Conservation (phyloP, 192 early-diverging fungal genomes). For the Linnemannia schmuckeri region DNA sequence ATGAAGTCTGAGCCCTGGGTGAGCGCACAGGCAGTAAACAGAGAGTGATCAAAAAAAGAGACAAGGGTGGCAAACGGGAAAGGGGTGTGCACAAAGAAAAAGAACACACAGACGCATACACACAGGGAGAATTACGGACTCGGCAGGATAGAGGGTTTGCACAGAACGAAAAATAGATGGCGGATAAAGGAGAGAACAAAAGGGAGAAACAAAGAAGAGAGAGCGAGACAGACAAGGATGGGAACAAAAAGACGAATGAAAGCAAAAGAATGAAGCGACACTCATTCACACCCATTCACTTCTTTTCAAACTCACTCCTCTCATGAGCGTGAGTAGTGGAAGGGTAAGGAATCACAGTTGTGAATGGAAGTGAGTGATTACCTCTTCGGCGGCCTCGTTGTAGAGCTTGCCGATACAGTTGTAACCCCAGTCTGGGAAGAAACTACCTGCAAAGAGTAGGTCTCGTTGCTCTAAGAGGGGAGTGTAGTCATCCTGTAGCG, state of each 20-base stretch:
- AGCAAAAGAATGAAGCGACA: not conserved
- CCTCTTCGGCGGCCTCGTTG: slow-evolving; percentile 53
- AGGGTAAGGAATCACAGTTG: not conserved
- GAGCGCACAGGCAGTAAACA: not conserved
- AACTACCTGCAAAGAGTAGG: slow-evolving; percentile 39
- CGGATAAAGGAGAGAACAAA: not conserved
- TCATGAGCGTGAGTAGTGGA: not conserved
- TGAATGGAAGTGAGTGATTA: not conserved
- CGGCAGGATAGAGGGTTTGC: not conserved
- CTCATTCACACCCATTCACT: not conserved
- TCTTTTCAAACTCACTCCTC: not conserved
- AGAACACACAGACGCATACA: not conserved
- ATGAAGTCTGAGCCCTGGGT: not conserved
- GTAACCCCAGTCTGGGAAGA: slow-evolving; percentile 57
- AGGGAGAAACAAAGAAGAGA: not conserved
- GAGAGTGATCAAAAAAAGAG: not conserved
- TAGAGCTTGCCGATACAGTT: slow-evolving; percentile 52
- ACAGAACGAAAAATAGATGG: not conserved
- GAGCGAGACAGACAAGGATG: not conserved
- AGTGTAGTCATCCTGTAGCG: slow-evolving; percentile 15
- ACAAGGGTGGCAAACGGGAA: not conserved
- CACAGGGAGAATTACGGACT: not conserved
- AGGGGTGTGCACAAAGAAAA: not conserved
- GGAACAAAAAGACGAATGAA: no score
- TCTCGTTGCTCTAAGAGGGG: slow-evolving; percentile 34